These are phyloP conservation scores for Gonapodya sp. DNA, from an alignment of 192 early-diverging fungal species.

Conservation along the genomic window DNA sequence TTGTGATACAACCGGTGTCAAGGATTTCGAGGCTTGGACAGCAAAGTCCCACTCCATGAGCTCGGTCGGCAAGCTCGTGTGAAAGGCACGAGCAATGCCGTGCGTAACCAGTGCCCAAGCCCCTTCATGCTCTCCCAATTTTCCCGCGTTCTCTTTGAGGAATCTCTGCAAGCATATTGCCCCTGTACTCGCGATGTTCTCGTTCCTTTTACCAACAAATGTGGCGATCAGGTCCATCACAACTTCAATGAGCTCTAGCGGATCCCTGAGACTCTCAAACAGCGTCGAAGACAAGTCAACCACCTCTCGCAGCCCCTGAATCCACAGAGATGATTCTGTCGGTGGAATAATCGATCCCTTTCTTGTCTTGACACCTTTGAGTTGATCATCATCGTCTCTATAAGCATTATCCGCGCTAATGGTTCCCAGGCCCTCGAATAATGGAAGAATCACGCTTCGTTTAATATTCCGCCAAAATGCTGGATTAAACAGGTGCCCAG, in stretches of 20 bases:
- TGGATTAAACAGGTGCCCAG: neutral
- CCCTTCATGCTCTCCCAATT: neutral
- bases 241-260: neutral
- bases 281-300: neutral
- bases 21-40: neutral
- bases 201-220: neutral
- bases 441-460: neutral
- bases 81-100: neutral
- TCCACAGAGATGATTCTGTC: neutral
- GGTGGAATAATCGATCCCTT: neutral
- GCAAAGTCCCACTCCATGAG: neutral
- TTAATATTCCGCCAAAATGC: neutral
- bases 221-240: neutral
- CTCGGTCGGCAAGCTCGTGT: neutral
- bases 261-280: neutral
- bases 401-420: neutral
- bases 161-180: slow-evolving; percentile 7
- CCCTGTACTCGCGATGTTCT: slow-evolving; percentile 3
- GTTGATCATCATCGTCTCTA: neutral
- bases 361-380: neutral
- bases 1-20: neutral
- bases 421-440: neutral
- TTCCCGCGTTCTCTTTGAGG: neutral
- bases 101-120: neutral
- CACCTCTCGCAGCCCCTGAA: neutral